Conservation (phyloP, 2,329 filamentous ascomycete genomes). For the Drechslerella coelobrocha region DNA sequence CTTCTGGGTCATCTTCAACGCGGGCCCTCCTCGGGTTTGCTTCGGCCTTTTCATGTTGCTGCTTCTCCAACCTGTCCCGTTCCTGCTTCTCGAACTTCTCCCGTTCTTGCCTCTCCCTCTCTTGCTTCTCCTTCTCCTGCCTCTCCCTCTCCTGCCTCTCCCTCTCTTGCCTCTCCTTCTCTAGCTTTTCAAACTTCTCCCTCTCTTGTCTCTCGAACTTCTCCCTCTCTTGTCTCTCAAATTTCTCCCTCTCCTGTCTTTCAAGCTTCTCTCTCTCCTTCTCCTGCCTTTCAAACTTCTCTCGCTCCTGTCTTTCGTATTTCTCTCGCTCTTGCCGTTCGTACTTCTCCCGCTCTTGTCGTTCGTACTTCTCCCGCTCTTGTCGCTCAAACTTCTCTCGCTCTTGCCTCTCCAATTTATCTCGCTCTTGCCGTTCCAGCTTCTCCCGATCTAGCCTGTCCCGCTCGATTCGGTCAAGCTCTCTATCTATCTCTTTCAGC, state of each 20-base stretch:
- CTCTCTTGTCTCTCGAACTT: not conserved
- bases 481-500: slow-evolving; percentile 21
- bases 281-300: slow-evolving; percentile 13
- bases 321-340: not conserved
- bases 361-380: not conserved
- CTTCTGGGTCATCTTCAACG: not conserved
- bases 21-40: not conserved
- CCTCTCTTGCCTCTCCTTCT: not conserved
- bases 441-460: slow-evolving; percentile 22
- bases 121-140: not conserved
- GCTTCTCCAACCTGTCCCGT: not conserved
- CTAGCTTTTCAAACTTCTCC: not conserved
- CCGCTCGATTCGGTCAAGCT: slow-evolving; percentile 17
- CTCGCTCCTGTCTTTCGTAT: not conserved
- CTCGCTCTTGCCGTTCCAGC: not conserved
- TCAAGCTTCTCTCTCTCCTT: slow-evolving; percentile 2
- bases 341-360: not conserved
- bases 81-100: slow-evolving; percentile 12
- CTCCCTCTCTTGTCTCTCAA: not conserved
- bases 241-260: not conserved
- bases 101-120: not conserved
- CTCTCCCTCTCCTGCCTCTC: slow-evolving; percentile 10
- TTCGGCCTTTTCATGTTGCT: not conserved
- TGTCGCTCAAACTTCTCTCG: not conserved
- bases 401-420: not conserved